phyloP scores from a whole-genome alignment of 1,139 yeast genomes.

The Kazachstania sp. region DNA sequence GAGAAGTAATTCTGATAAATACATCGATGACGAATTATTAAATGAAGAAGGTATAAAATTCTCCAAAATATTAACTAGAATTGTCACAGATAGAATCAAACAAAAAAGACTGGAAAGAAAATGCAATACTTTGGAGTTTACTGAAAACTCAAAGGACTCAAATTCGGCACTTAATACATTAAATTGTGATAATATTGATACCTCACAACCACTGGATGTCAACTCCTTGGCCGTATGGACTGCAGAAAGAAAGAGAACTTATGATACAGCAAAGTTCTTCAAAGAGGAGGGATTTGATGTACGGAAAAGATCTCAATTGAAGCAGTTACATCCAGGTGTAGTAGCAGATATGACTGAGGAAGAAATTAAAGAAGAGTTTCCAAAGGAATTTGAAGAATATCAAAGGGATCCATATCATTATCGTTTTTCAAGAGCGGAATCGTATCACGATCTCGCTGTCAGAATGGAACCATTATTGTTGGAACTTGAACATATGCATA shows the following conservation, averaged over 20 bases:
- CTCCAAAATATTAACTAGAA: slow-evolving; percentile 38
- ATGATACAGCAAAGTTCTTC: slow-evolving; percentile 68
- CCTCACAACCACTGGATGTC: slow-evolving; percentile 9
- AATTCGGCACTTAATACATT: neutral
- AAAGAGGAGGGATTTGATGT: slow-evolving; percentile 50
- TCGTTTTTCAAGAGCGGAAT: slow-evolving; percentile 85
- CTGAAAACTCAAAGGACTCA: neutral
- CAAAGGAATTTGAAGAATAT: slow-evolving; percentile 62
- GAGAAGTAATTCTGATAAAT: slow-evolving; percentile 39
- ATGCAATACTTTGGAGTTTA: slow-evolving; percentile 4
- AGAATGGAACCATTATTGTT: slow-evolving; percentile 86
- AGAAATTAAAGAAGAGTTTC: slow-evolving; percentile 51
- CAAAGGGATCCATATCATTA: slow-evolving; percentile 81
- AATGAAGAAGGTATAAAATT: slow-evolving; percentile 50
- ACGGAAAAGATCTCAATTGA: slow-evolving; percentile 70
- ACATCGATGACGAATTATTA: slow-evolving; percentile 54
- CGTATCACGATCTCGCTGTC: slow-evolving; percentile 91
- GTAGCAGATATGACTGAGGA: slow-evolving; percentile 59
- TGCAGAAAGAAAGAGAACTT: slow-evolving; percentile 76
- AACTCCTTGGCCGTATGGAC: slow-evolving; percentile 72
- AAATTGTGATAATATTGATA: neutral
- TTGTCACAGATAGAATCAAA: slow-evolving; percentile 28
- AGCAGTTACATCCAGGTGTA: slow-evolving; percentile 87
- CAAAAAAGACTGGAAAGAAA: slow-evolving; percentile 17
- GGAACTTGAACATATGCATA: slow-evolving; percentile 87